Base-by-base conservation (phyloP, 257 asterid genomes). In the Ocimum tenuiflorum region DNA sequence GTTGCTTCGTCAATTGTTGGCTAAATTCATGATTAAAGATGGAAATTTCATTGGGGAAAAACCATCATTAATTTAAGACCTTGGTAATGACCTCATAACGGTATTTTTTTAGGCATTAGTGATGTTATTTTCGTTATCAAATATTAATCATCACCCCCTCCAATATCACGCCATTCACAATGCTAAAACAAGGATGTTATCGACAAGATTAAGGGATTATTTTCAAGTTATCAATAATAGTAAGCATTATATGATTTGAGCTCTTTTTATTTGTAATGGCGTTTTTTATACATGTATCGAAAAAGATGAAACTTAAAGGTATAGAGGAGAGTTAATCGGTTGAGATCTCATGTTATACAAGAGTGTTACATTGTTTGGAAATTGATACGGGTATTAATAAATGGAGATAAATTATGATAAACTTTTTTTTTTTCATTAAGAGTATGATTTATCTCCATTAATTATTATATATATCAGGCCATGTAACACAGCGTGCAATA, bases 1-100 rank as follows among this genome's bases (percentile, higher is more conserved):
- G 90, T 84, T 84, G 85, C 70, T 18, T 79, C 77, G 90, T 81
- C 90, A 81, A 84, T 84, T 81, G 81, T 38, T 38, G 82, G 84
- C 59, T 75, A 76, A 74, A 68, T 68, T 65, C 74, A 81, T 81
- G 65, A 84, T 84, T 77, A 78, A 42, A 52, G 65, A 12, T 60
- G 56, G 79, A 71, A 79, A 1, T 54, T 77, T 59, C 23, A 66
- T 65, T 24, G 35, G 66, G 5, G 46, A 41, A 47, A 27, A 41
- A 33, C 33, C 77, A 84, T 84, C 59, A 84, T 84, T 73, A 73
- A 42, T 56, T 56, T 79, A 56, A 70, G 87, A 81, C 87, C 39
- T 38, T 19, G 10, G 41, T n/a, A 54, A 61, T 78, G 68, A 78
- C 76, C 70, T 78, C 77, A 62, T 84, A 84, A 84, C 90, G 85